Evolutionary conservation across 768 basidiomycete genomes (phyloP).

Genomic region (Rubroboletus pulcherrimus): DNA sequence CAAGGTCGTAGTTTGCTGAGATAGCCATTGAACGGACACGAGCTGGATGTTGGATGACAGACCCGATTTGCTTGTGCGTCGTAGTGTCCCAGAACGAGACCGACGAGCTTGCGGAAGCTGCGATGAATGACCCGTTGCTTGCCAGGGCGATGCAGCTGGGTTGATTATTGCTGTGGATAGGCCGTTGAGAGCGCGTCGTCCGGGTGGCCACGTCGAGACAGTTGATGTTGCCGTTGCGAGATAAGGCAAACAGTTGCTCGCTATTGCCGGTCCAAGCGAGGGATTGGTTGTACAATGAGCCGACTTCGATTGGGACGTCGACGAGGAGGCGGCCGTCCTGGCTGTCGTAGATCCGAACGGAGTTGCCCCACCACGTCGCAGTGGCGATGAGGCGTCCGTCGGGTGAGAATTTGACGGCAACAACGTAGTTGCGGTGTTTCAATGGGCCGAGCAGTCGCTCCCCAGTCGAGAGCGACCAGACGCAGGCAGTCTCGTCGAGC

Average conservation of each 20-base stretch:
- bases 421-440: not conserved
- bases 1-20: not conserved
- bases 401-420: not conserved
- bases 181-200: too few relatives aligned
- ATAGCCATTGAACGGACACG: not conserved
- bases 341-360: not conserved
- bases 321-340: too few relatives aligned
- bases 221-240: not conserved
- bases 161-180: too few relatives aligned
- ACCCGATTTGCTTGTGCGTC: not conserved
- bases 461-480: not conserved
- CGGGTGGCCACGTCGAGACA: not conserved
- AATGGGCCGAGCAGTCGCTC: not conserved
- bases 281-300: too few relatives aligned
- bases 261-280: not conserved
- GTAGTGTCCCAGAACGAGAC: not conserved
- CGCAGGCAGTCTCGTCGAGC: not conserved
- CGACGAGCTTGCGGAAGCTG: not conserved
- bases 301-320: too few relatives aligned
- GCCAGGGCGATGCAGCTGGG: not conserved
- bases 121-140: not conserved
- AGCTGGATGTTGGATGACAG: not conserved
- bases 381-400: not conserved
- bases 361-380: not conserved
- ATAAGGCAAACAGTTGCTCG: not conserved